Percentiles rank a stretch among this genome's conserved stretches.
Evolutionary conservation across 164 flowering plant species (phyloP).

Genomic region (Magnolia kwangsiensis): DNA sequence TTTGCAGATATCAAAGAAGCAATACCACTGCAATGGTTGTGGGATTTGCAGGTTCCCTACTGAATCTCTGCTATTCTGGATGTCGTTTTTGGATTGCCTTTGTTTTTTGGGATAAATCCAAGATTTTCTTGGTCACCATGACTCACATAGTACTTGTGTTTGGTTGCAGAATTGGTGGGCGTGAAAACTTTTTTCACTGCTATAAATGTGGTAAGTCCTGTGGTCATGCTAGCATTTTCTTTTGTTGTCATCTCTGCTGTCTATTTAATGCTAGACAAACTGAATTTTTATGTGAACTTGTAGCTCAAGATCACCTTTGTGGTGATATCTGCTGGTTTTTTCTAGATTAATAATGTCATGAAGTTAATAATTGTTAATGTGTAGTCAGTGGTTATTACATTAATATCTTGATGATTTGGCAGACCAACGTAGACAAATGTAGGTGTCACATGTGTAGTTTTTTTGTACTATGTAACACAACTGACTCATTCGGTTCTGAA

Average conservation of each 20-base stretch:
- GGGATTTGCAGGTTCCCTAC: constrained; percentile 83
- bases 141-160: neutral
- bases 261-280: no score
- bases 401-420: no score
- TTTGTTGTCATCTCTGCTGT: neutral
- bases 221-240: neutral
- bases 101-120: neutral
- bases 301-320: no score
- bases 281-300: no score
- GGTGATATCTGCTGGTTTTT: no score
- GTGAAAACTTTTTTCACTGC: constrained; percentile 83
- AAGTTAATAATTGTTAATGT: no score
- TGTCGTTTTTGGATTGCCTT: neutral
- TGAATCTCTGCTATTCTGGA: neutral
- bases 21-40: constrained; percentile 87
- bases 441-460: no score
- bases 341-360: no score
- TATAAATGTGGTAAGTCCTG: constrained; percentile 65
- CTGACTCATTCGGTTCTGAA: no score
- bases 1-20: constrained; percentile 74
- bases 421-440: no score
- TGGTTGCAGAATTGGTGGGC: constrained; percentile 72
- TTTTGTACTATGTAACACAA: no score
- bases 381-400: no score
- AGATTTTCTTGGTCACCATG: neutral